phyloP scores from a whole-genome alignment of 441 rosid genomes.

The Rhodomyrtus psidioides region DNA sequence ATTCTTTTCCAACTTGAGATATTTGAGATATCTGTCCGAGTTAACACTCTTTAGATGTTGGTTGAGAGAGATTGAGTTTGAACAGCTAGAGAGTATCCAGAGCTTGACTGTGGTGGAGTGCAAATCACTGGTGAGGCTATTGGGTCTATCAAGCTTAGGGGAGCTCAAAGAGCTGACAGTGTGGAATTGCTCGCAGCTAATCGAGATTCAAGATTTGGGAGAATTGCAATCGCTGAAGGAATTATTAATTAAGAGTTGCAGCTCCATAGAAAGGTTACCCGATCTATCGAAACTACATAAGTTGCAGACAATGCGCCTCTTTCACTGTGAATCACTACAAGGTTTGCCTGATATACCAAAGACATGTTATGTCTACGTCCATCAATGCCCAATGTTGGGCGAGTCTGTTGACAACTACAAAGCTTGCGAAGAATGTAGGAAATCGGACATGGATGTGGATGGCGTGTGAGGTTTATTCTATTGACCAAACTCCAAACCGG shows the following conservation, averaged over 20 bases:
- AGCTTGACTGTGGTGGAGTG: rapidly evolving
- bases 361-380: not conserved
- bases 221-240: too few species aligned
- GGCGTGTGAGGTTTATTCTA: too few species aligned
- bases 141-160: not conserved
- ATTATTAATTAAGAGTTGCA: not conserved
- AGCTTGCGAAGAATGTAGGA: not conserved
- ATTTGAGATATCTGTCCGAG: too few species aligned
- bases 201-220: not conserved
- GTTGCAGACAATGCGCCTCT: not conserved
- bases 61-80: not conserved
- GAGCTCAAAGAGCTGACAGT: not conserved
- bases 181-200: not conserved
- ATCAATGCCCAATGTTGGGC: not conserved
- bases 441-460: not conserved
- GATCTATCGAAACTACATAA: not conserved
- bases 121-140: not conserved
- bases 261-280: not conserved
- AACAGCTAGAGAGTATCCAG: not conserved
- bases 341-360: not conserved
- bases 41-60: too few species aligned
- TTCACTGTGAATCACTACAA: not conserved
- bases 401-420: not conserved
- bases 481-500: too few species aligned
- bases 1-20: too few species aligned